These are phyloP conservation scores for Aquilaria yunnanensis DNA, from an alignment of 345 rosid species.

Conservation along the genomic window DNA sequence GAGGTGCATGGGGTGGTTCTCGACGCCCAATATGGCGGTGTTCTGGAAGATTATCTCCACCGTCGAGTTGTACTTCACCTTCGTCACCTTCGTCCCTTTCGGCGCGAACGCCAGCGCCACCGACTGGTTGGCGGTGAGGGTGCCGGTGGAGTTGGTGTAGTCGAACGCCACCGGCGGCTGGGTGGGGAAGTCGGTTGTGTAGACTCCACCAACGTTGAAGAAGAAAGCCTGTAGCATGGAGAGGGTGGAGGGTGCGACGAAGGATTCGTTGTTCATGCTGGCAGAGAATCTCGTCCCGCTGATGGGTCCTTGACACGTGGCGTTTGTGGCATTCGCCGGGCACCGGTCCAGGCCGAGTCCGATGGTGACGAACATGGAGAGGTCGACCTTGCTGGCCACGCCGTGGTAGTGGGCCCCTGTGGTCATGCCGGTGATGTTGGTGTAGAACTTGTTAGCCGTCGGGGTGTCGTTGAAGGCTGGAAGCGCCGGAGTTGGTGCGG, in stretches of 20 bases:
- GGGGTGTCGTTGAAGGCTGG: conserved; percentile 5
- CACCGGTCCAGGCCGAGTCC: conserved; percentile 4
- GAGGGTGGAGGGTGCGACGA: neutral
- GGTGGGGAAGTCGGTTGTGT: conserved; percentile 13
- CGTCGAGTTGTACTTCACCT: neutral
- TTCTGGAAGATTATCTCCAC: conserved; percentile 12
- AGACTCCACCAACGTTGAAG: conserved; percentile 6
- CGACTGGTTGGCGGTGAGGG: conserved; percentile 1
- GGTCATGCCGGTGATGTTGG: conserved; percentile 6
- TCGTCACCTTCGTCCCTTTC: too few relatives aligned
- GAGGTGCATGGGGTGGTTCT: conserved; percentile 15
- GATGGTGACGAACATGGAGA: conserved; percentile 10
- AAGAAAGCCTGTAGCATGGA: conserved; percentile 2
- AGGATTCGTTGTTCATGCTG: conserved; percentile 7
- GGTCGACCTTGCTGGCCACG: conserved; percentile 7
- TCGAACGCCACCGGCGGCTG: conserved; percentile 7
- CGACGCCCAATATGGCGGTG: conserved; percentile 1
- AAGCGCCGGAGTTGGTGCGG: neutral
- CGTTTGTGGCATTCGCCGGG: neutral
- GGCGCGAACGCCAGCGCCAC: conserved; percentile 9
- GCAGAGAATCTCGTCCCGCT: neutral
- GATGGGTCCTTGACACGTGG: conserved; percentile 9
- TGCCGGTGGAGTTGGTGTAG: conserved; percentile 3
- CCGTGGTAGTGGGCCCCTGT: neutral
- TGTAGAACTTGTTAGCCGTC: neutral